Evolutionary conservation across 2,329 filamentous ascomycete species (phyloP).

Genomic region (Ceratocystis colombiana): DNA sequence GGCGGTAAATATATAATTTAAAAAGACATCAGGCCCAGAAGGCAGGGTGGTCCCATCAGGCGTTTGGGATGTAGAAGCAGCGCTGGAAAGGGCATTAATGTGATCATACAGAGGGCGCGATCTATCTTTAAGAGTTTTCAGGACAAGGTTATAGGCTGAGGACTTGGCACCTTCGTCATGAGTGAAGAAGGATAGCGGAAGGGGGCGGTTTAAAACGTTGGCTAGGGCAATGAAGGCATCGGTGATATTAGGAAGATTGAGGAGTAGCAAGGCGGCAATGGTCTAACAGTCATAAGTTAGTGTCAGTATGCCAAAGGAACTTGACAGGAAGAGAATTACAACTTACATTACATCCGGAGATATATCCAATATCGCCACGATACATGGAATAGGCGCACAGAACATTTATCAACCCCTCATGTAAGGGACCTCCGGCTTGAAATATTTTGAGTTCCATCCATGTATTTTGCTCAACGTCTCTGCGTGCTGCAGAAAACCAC

Average conservation of each 20-base stretch:
- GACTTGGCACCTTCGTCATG: constrained; percentile 58
- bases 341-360: constrained; percentile 63
- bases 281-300: constrained; percentile 40
- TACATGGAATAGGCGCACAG: constrained; percentile 74
- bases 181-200: constrained; percentile 66
- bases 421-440: constrained; percentile 53
- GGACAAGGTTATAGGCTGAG: constrained; percentile 58
- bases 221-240: constrained; percentile 61
- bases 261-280: constrained; percentile 60
- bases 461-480: constrained; percentile 53
- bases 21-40: constrained; percentile 41
- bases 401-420: constrained; percentile 59
- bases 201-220: constrained; percentile 65
- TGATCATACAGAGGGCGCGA: constrained; percentile 54
- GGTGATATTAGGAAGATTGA: constrained; percentile 56
- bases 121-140: constrained; percentile 57
- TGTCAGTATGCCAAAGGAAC: constrained; percentile 28
- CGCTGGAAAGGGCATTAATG: constrained; percentile 35
- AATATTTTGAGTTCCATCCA: constrained; percentile 68
- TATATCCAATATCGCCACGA: constrained; percentile 68
- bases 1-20: constrained; percentile 51
- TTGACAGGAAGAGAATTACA: not conserved
- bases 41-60: constrained; percentile 7
- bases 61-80: constrained; percentile 2
- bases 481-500: constrained; percentile 55